A percentile compares a stretch with the other conserved stretches of the same genome.
phyloP scores from a whole-genome alignment of 202 grass and related monocot genomes.

The Panicum hallii region DNA sequence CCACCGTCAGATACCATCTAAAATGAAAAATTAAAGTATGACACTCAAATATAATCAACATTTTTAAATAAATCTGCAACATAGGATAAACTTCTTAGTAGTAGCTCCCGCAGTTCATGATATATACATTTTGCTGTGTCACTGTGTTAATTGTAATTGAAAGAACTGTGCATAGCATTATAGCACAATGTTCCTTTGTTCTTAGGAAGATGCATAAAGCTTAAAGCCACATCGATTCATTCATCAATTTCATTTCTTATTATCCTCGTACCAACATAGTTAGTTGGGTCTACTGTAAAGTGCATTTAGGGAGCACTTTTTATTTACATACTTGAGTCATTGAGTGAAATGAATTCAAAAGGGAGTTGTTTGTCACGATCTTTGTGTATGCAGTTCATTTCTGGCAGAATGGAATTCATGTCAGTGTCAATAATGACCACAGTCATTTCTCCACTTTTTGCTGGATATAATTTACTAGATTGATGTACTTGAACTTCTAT shows the following conservation, averaged over 20 bases:
- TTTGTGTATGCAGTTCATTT: constrained; percentile 2
- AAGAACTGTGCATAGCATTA: not conserved
- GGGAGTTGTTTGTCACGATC: constrained; percentile 4
- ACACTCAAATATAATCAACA: not conserved
- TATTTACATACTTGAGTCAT: constrained; percentile 2
- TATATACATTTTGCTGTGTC: not conserved
- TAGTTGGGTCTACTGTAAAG: constrained; percentile 5
- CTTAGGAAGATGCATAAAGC: constrained; percentile 17
- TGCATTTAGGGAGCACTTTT: constrained; percentile 14
- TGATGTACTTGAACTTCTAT: not conserved
- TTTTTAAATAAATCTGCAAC: not conserved
- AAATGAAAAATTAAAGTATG: too few species aligned
- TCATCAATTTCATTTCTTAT: too few species aligned
- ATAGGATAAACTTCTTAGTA: not conserved
- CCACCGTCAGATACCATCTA: too few species aligned
- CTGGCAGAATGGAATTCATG: not conserved
- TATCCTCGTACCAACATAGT: not conserved
- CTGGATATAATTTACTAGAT: not conserved
- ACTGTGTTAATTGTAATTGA: not conserved
- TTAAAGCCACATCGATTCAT: too few species aligned
- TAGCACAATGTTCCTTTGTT: not conserved
- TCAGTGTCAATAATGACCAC: not conserved
- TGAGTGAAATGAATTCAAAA: constrained; percentile 7
- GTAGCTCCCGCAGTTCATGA: not conserved
- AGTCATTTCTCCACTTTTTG: not conserved